phyloP scores from a whole-genome alignment of 106 monocot species.

The Dactylorhiza incarnata region DNA sequence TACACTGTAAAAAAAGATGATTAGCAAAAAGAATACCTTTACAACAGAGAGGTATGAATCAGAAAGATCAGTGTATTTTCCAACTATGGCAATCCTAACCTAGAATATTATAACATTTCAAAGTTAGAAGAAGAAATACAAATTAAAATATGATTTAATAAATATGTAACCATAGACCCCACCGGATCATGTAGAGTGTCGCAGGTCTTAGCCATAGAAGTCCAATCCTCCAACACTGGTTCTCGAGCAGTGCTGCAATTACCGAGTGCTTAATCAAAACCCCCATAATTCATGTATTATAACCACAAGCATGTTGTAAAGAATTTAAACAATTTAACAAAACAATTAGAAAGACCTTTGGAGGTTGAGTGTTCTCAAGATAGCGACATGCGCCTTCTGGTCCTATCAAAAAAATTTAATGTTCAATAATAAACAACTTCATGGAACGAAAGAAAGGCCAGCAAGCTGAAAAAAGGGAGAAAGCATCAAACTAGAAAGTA shows the following conservation, averaged over 20 bases:
- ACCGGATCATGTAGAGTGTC: constrained; percentile 66
- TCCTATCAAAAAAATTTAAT: constrained; percentile 29
- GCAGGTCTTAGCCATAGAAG: constrained; percentile 46
- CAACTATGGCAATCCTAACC: constrained; percentile 98
- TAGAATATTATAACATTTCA: constrained; percentile 20
- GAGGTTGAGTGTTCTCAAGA: constrained; percentile 64
- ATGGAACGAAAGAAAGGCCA: neutral
- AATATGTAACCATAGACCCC: constrained; percentile 9
- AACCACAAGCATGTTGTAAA: neutral
- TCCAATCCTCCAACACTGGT: constrained; percentile 76
- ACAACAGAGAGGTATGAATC: constrained; percentile 91
- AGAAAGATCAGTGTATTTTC: constrained; percentile 88
- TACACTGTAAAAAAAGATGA: neutral
- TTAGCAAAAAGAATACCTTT: constrained; percentile 37
- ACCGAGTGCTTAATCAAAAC: neutral
- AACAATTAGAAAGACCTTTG: constrained; percentile 31
- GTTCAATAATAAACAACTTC: neutral
- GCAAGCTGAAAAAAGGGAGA: neutral
- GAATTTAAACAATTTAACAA: constrained; percentile 6
- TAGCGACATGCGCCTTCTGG: constrained; percentile 83
- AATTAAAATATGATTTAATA: constrained; percentile 1
- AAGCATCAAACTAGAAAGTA: neutral
- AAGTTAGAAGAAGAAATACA: neutral
- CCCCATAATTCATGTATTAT: constrained; percentile 1
- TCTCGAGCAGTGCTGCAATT: constrained; percentile 30